Evolutionary conservation across 805 yeast species (phyloP).

Genomic region (Vanderwaltozyma verrucispora): DNA sequence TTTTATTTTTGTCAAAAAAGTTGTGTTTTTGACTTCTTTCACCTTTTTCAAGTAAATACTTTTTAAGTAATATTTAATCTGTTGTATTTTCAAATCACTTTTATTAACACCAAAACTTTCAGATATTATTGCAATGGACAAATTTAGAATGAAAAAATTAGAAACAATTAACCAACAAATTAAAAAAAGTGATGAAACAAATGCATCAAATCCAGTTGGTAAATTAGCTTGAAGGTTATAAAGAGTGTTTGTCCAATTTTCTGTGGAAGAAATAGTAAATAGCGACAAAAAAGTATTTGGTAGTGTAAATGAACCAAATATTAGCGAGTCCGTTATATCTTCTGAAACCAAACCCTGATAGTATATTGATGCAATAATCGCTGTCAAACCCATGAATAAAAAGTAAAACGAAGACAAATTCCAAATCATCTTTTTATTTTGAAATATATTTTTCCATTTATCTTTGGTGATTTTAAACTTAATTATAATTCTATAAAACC

Average conservation of each 20-base stretch:
- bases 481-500: neutral
- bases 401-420: neutral
- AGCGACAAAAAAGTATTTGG: slow-evolving; percentile 1
- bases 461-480: neutral
- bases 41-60: neutral
- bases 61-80: neutral
- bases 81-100: neutral
- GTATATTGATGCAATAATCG: neutral
- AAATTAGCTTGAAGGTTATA: slow-evolving; percentile 1
- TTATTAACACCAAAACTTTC: neutral
- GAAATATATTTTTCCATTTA: neutral
- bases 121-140: neutral
- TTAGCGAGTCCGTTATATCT: neutral
- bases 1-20: neutral
- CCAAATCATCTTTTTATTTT: neutral
- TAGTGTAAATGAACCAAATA: neutral
- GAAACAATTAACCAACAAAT: neutral
- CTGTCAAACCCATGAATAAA: neutral
- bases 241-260: slow-evolving; percentile 2
- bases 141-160: neutral
- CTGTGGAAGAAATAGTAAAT: slow-evolving; percentile 1
- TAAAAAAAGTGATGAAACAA: neutral
- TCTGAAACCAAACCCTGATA: neutral
- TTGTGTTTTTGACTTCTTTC: neutral
- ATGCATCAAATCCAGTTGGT: neutral